Base-by-base conservation (phyloP, 2,329 filamentous ascomycete genomes). In the Aspergillus fischeri region DNA sequence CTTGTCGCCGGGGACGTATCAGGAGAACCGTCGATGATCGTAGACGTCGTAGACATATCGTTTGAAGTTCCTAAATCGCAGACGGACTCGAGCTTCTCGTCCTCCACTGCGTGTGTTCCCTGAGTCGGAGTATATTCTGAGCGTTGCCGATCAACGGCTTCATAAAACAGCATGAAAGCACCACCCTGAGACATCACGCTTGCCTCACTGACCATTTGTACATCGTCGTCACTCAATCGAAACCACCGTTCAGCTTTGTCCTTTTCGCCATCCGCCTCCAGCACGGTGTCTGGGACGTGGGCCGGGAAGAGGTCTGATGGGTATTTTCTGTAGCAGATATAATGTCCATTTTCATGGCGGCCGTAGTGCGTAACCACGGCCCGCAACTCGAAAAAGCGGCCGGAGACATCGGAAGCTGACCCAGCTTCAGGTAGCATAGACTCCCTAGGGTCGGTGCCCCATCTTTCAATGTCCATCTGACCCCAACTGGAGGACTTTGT, bases 101-200 rank as follows among this genome's bases (percentile, higher is more conserved):
- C 58, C 27, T 50, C 56, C 3, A 48, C 49, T 11, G 53, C 25
- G 29, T 58, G 57, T 8, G 52, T 32, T 4, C 56, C 51, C 6
- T 52, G 44, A 10, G 42, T 27, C 10, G 57, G 53, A 8, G 41
- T 25, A 9, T 27, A 29, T 7, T 28, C 32, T 3, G 54, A 47
- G 9, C 51, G 38, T 1, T 45, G 41, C 5, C 53, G 52, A 4
- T 88, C 85, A 25, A 89, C 77, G 49, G 84, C 85, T 70, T 99
- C 93, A 72, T 97, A 99, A 72, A 97, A 97, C 1, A 97, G 82
- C 93, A 99, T 97, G 70, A 97, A 97, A 0, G 92, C 93, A 1
- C 91, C 91, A 0, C 86, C 86, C 64, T 96, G 88, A 2, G 80
- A 81, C 52, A 94, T 77, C 0, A 96, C 90, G 28, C 83, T 82